Evolutionary conservation across 2,329 filamentous ascomycete species (phyloP).

Genomic region (Arthrobotrys iridis): DNA sequence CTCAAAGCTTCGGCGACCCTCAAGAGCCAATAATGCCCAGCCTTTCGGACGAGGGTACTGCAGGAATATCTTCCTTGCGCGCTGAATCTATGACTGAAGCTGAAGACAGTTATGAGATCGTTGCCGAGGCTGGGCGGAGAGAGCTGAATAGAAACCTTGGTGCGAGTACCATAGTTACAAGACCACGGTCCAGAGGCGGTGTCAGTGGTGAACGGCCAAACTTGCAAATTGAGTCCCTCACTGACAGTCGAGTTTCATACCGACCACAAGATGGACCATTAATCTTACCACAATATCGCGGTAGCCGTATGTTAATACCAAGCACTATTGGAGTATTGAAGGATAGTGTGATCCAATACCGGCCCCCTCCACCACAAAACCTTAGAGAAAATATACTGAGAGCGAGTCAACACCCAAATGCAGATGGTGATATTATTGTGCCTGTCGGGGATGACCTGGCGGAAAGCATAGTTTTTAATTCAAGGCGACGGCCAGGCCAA

Average conservation of each 20-base stretch:
- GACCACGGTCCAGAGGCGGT: background rate
- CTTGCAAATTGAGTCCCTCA: conserved; percentile 14
- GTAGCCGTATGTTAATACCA: background rate
- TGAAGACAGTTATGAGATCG: background rate
- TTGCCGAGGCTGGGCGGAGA: background rate
- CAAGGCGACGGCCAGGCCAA: background rate
- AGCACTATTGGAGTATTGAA: conserved; percentile 12
- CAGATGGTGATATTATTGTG: conserved; percentile 35
- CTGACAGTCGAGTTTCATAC: conserved; percentile 20
- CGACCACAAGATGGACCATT: conserved; percentile 7
- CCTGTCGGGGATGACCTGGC: conserved; percentile 21
- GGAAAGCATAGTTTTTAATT: conserved; percentile 32
- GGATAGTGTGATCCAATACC: conserved; percentile 31
- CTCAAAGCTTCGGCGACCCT: background rate
- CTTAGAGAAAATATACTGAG: conserved; percentile 27
- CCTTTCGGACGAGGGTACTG: conserved; percentile 2
- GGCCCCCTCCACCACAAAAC: conserved; percentile 29
- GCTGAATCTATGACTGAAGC: conserved; percentile 7
- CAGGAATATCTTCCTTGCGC: conserved; percentile 22
- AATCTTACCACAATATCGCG: conserved; percentile 17
- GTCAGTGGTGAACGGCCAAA: background rate
- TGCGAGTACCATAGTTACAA: background rate
- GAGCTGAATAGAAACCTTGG: background rate
- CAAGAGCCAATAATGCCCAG: background rate
- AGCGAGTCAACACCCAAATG: conserved; percentile 32